A percentile compares a stretch with the other conserved stretches of the same genome.
These are phyloP conservation scores for Alternaria ventricosa DNA, from an alignment of 2,329 filamentous ascomycete genomes.

Conservation along the genomic window DNA sequence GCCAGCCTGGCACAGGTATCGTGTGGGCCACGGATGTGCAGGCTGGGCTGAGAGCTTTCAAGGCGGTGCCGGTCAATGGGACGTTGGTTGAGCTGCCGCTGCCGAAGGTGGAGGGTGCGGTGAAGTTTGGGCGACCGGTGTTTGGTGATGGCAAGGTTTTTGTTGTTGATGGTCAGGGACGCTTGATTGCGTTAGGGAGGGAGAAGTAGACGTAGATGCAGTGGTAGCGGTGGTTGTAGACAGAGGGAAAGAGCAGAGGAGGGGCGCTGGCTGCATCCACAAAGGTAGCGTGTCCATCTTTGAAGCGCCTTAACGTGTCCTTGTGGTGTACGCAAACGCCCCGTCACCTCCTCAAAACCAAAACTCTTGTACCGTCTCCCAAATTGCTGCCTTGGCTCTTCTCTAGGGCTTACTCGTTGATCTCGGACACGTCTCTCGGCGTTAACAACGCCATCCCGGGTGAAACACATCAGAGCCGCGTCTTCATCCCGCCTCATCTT, in stretches of 20 bases:
- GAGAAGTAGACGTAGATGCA: background rate
- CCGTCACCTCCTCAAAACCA: background rate
- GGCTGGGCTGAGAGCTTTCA: slow-evolving; percentile 50
- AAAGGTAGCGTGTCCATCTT: slow-evolving; percentile 5
- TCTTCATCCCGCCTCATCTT: background rate
- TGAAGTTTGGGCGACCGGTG: slow-evolving; percentile 50
- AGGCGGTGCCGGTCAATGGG: slow-evolving; percentile 50
- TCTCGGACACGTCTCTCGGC: slow-evolving; percentile 1
- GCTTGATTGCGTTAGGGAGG: slow-evolving; percentile 14
- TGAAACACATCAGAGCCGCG: background rate
- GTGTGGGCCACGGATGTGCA: slow-evolving; percentile 52
- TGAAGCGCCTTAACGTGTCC: background rate
- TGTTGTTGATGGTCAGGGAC: slow-evolving; percentile 25
- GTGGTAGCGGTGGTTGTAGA: background rate
- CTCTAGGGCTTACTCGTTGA: background rate
- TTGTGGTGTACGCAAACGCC: background rate
- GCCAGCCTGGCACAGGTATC: slow-evolving; percentile 29
- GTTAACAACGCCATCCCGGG: background rate
- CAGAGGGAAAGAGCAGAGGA: background rate
- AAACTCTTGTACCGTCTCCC: background rate
- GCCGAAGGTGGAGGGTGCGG: slow-evolving; percentile 48
- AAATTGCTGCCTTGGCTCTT: background rate
- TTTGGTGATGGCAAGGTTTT: slow-evolving; percentile 49
- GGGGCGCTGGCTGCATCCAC: slow-evolving; percentile 6
- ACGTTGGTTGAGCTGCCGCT: slow-evolving; percentile 45